Percentiles rank a stretch among this genome's conserved stretches.
Conservation (phyloP, 345 rosid genomes). For the rapeseed (Brassica napus) region Da-Ae NC_063442.1:2878501-2879000, state of each 20-base stretch:
- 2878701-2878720: not conserved
- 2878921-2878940: not conserved
- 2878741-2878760: no score
- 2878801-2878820: no score
- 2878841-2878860: not conserved
- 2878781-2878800: no score
- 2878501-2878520: conserved; percentile 22
- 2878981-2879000: not conserved
- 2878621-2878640: conserved; percentile 27
- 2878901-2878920: not conserved
- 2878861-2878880: not conserved
- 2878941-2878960: not conserved
- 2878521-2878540: conserved; percentile 36
- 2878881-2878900: not conserved
- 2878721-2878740: no score
- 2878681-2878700: not conserved
- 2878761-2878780: no score
- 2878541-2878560: conserved; percentile 20
- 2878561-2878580: conserved; percentile 32
- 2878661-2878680: not conserved
- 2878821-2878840: no score
- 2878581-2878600: conserved; percentile 10
- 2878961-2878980: not conserved
- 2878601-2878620: conserved; percentile 29
- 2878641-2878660: not conserved